These are phyloP conservation scores for Cryphonectria parasitica DNA, from an alignment of 2,329 filamentous ascomycete genomes.

Conservation along the genomic window DNA sequence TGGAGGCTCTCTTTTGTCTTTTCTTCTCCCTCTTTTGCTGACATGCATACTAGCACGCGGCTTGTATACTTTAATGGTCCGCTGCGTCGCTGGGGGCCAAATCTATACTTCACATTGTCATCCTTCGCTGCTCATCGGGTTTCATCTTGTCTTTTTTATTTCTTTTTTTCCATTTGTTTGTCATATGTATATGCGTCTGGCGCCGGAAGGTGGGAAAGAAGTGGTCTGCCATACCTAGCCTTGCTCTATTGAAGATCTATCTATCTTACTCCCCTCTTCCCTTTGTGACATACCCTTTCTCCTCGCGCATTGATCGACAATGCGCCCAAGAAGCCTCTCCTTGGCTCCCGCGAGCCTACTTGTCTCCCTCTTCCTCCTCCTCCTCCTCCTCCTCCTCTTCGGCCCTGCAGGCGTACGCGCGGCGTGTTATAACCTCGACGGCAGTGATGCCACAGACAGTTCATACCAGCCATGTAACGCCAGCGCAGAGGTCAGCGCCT, in stretches of 20 bases:
- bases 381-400: neutral
- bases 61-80: neutral
- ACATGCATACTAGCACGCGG: neutral
- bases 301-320: neutral
- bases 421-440: constrained; percentile 30
- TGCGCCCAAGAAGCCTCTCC: neutral
- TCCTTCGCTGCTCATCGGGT: neutral
- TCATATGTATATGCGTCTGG: neutral
- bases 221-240: too few species aligned
- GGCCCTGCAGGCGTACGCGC: neutral
- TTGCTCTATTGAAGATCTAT: too few species aligned
- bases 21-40: neutral
- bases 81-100: neutral
- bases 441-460: constrained; percentile 2
- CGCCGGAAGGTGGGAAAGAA: too few species aligned
- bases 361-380: neutral
- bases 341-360: neutral
- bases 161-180: neutral
- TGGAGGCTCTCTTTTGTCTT: neutral
- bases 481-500: constrained; percentile 30
- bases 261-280: too few species aligned
- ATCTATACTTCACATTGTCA: neutral
- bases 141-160: neutral
- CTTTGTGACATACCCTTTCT: neutral
- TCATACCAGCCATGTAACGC: constrained; percentile 29